phyloP scores from a whole-genome alignment of 805 yeast genomes.

The Cyberlindnera meyerae region DNA sequence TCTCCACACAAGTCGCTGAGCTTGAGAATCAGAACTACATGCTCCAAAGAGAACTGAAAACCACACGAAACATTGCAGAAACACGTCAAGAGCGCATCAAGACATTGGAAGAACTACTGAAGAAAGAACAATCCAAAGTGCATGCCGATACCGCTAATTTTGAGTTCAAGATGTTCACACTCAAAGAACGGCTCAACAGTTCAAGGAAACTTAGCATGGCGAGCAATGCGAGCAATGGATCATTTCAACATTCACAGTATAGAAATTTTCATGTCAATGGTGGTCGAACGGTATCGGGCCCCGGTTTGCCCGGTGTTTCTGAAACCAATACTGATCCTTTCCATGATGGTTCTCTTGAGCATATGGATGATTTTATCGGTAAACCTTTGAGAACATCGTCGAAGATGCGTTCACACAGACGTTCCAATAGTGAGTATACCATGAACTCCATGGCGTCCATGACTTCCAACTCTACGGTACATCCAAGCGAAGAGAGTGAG shows the following conservation, averaged over 20 bases:
- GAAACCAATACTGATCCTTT: too few species aligned
- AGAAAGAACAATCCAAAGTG: conserved; percentile 32
- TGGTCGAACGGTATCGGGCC: conserved; percentile 1
- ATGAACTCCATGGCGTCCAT: neutral
- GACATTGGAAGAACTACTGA: conserved; percentile 44
- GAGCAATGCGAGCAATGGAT: conserved; percentile 7
- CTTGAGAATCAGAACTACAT: conserved; percentile 57
- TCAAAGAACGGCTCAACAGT: conserved; percentile 15
- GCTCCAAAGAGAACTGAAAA: conserved; percentile 49
- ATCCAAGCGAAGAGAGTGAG: conserved; percentile 1
- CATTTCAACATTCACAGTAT: neutral
- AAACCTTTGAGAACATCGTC: too few species aligned
- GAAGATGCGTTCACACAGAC: too few species aligned
- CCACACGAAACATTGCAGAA: conserved; percentile 52
- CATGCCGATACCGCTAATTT: conserved; percentile 4
- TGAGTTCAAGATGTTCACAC: conserved; percentile 15
- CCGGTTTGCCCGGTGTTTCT: neutral
- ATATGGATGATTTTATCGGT: too few species aligned
- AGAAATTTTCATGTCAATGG: neutral
- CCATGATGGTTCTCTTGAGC: too few species aligned
- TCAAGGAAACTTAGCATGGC: conserved; percentile 29
- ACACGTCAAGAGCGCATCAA: conserved; percentile 53
- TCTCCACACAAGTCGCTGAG: conserved; percentile 55
- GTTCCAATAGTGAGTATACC: neutral
- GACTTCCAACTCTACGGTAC: neutral